Percentiles rank a stretch among this genome's conserved stretches.
phyloP scores from a whole-genome alignment of 1,284 basidiomycete species.

The Anthracocystis walkeri region DNA sequence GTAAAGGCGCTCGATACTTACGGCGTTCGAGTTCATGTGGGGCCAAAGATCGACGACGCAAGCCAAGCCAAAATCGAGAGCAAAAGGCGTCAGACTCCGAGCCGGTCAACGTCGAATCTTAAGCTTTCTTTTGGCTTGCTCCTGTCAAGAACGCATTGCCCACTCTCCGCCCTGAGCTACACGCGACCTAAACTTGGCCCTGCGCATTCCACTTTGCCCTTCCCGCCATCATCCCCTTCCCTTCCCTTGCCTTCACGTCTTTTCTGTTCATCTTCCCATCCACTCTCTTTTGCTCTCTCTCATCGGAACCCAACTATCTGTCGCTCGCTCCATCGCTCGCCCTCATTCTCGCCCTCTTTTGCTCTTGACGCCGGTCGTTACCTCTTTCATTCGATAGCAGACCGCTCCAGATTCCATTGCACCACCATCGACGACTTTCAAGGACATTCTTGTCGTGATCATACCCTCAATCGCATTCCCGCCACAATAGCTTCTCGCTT shows the following conservation, averaged over 20 bases:
- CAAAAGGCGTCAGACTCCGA: neutral
- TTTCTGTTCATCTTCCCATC: neutral
- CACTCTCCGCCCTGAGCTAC: neutral
- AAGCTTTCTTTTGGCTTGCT: neutral
- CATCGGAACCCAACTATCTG: neutral
- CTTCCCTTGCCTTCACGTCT: neutral
- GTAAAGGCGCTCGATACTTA: too few species aligned
- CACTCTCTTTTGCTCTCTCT: slow-evolving; percentile 11
- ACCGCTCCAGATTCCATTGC: neutral
- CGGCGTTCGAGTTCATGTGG: too few species aligned
- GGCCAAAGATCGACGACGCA: too few species aligned
- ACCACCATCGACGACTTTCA: too few species aligned
- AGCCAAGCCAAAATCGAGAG: too few species aligned
- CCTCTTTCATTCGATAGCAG: neutral
- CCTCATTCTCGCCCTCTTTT: neutral
- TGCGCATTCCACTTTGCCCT: neutral
- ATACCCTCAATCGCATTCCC: too few species aligned
- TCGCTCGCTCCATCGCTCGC: slow-evolving; percentile 8
- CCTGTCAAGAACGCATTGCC: neutral
- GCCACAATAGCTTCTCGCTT: too few species aligned
- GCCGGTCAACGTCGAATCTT: neutral
- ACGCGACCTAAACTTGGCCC: slow-evolving; percentile 1
- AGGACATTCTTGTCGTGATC: too few species aligned
- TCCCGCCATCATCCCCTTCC: neutral
- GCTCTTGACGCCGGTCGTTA: slow-evolving; percentile 12